phyloP scores from a whole-genome alignment of 73 alveolate species.

The Paramecium biaurelia region DNA sequence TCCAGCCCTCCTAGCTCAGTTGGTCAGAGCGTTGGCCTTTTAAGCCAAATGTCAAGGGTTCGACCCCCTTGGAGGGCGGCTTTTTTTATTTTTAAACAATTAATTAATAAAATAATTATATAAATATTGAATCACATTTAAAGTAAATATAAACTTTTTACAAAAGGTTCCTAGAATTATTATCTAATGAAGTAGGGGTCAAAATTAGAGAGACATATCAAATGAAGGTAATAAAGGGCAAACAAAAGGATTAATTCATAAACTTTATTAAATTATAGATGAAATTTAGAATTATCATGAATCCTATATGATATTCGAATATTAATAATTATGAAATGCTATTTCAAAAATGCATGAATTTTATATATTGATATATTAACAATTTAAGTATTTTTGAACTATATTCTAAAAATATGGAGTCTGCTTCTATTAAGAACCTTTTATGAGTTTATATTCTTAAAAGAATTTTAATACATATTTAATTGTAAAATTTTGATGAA shows the following conservation, averaged over 20 bases:
- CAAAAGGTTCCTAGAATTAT: neutral
- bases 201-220: neutral
- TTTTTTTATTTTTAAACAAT: neutral
- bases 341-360: too few relatives aligned
- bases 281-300: neutral
- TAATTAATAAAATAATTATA: neutral
- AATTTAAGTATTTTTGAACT: too few relatives aligned
- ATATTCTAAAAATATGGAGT: too few relatives aligned
- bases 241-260: neutral
- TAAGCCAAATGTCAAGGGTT: conserved; percentile 60
- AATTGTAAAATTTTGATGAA: too few relatives aligned
- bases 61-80: conserved; percentile 65
- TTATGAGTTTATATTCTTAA: too few relatives aligned
- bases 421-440: too few relatives aligned
- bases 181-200: too few relatives aligned
- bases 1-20: conserved; percentile 63
- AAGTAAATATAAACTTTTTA: too few relatives aligned
- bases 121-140: neutral
- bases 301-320: too few relatives aligned
- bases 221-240: neutral
- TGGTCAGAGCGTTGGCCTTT: conserved; percentile 61
- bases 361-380: too few relatives aligned
- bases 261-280: too few relatives aligned
- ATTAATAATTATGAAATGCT: too few relatives aligned
- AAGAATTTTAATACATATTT: neutral